These are phyloP conservation scores for Ricinus communis DNA, from an alignment of 345 rosid species.

Conservation along the genomic window DNA sequence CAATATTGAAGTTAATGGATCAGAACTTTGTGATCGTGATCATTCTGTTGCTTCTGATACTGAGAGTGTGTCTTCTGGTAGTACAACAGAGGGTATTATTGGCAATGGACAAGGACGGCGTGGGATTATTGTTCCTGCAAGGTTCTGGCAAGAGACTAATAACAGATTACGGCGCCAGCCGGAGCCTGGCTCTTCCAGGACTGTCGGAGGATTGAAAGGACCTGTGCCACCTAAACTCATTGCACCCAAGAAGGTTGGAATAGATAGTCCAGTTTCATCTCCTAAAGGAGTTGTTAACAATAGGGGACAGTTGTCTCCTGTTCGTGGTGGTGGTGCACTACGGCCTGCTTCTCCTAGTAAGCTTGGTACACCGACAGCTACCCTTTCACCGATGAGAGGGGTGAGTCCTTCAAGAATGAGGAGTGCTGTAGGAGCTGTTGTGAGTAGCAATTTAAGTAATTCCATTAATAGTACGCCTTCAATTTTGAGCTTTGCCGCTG, in stretches of 20 bases:
- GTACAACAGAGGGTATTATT: conserved; percentile 47
- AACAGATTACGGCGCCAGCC: conserved; percentile 44
- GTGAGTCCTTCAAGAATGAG: conserved; percentile 67
- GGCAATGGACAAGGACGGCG: conserved; percentile 31
- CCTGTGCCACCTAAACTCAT: conserved; percentile 35
- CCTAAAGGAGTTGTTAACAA: conserved; percentile 51
- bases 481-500: conserved; percentile 79
- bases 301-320: conserved; percentile 57
- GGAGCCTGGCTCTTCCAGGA: conserved; percentile 43
- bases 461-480: conserved; percentile 44
- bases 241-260: conserved; percentile 44
- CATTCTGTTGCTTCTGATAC: conserved; percentile 59
- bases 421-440: conserved; percentile 34
- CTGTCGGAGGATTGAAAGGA: conserved; percentile 39
- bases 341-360: conserved; percentile 75
- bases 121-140: conserved; percentile 49
- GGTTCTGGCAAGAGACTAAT: conserved; percentile 55
- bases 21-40: conserved; percentile 41
- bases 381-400: conserved; percentile 61
- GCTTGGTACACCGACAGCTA: conserved; percentile 40
- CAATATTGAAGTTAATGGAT: conserved; percentile 30
- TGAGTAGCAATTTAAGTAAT: conserved; percentile 37
- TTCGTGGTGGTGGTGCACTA: conserved; percentile 44
- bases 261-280: conserved; percentile 55
- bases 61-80: conserved; percentile 82